Base-by-base conservation (phyloP, 768 basidiomycete genomes). In the Pleurotus eryngii region DNA sequence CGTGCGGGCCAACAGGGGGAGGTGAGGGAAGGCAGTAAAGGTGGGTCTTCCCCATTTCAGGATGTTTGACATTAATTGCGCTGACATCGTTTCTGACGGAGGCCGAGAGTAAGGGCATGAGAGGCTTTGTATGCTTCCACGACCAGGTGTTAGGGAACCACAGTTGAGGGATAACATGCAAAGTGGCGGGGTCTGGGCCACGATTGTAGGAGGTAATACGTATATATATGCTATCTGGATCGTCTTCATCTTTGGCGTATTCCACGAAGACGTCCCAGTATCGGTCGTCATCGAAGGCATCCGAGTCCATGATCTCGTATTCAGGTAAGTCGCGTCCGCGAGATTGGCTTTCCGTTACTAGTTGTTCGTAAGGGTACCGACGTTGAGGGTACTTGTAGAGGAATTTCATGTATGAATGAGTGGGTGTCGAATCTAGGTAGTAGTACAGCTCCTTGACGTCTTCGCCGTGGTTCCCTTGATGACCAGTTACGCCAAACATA, bases 61-160 rank as follows among this genome's bases (percentile, higher is more conserved):
- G 82, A 68, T 98, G 94, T 49, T 81, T 82, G 2, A 85, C 87
- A 40, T 83, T 84, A 64, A 95, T 78, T 57, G 81, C 82, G 59
- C 80, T 82, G 56, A 81, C 76, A 30, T 84, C 81, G 51, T 79
- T 76, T 35, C 70, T 70, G 42, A 79, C 72, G 3, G 85, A 82
- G 3, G 80, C 83, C 38, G 72, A 76, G 63, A 93, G 72, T 6
- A 71, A 75, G 37, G 90, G 87, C 74, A 84, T 84, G 0, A 80
- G 74, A 5, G 89, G 88, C 58, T 84, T 84, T 38, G 86, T 81
- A 8, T 78, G 61, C 7, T 82, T 78, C 97, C 97, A 99, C 1
- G 97, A 98, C 97, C 97, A 99, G 27, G 92, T 95, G 70, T 99
- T 99, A 18, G 93, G 86, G 76, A 98, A 99, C 89, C 92, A 98